Base-by-base conservation (phyloP, 805 yeast species). In the Phaffomyces thermotolerans region DNA sequence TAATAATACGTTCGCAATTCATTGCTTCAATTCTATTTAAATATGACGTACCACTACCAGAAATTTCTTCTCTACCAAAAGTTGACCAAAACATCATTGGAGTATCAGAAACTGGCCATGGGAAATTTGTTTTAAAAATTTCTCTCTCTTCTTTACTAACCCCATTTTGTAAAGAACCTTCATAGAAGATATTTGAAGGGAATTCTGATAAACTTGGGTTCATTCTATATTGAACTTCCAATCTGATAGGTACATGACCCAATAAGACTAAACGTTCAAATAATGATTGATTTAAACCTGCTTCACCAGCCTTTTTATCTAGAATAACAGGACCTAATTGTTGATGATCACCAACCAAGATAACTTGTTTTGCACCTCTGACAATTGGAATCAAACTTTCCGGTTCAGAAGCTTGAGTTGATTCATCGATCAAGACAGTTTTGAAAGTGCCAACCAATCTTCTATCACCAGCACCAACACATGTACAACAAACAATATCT, bases 31-130 rank as follows among this genome's bases (percentile, higher is more conserved):
- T 81, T 50, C 96, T 71, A 63, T 90, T 90, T 53, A 90, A 69
- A 56, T 71, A 89, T 8, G 95, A 84, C 6, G 83, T 80, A 45
- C 96, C 97, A 50, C 79, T 74, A 0, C 81, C 76, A 22, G 93
- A 79, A 41, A 90, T 76, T 63, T 90, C 97, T 67, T 90, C 97
- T 51, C 83, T 79, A 34, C 96, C 96, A 58, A 79, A 79, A 52
- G 81, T 81, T 1, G 86, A 82, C 96, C 96, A 89, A 56, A 90
- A 86, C 93, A 90, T 84, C 95, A 88, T 87, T n/a, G 96, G 97
- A 6, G 71, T 73, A 39, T 78, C 81, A 22, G 71, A 69, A 24
- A 84, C 81, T 2, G 96, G 96, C 97, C 96, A 90, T n/a, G 95
- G 95, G 67, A 89, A 88, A 6, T 73, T 67, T 7, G 79, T 69